Evolutionary conservation across 345 rosid species (phyloP).

Genomic region (Anastatica hierochuntica): DNA sequence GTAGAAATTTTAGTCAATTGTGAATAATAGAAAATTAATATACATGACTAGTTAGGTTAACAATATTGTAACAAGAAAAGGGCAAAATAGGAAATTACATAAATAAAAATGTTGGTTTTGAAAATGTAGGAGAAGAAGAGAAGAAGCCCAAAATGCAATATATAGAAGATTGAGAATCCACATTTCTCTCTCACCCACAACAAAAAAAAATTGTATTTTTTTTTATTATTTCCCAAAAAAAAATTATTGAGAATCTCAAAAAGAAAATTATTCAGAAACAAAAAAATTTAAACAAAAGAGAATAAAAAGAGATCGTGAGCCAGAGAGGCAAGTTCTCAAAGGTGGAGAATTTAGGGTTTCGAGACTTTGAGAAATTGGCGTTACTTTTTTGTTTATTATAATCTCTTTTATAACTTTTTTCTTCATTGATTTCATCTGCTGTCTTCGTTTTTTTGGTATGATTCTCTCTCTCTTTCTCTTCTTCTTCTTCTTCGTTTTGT

Average conservation of each 20-base stretch:
- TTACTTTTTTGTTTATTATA: no score
- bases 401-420: background rate
- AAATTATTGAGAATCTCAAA: no score
- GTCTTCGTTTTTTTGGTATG: background rate
- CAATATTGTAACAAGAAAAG: conserved; percentile 31
- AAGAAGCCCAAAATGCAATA: background rate
- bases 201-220: background rate
- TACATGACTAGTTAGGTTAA: conserved; percentile 21
- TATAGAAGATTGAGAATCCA: conserved; percentile 10
- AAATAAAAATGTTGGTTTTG: background rate
- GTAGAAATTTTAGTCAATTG: background rate
- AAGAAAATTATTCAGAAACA: background rate
- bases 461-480: background rate
- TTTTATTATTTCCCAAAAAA: background rate
- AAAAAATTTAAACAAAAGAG: background rate
- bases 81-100: conserved; percentile 7
- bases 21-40: background rate
- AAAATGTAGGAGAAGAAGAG: background rate
- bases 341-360: conserved; percentile 22
- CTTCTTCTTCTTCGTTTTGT: background rate
- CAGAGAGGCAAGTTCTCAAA: conserved; percentile 16
- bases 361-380: conserved; percentile 4
- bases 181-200: conserved; percentile 21
- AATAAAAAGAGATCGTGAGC: conserved; percentile 19
- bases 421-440: background rate